These are phyloP conservation scores for Ploettnerulaceae sp. DNA, from an alignment of 2,329 filamentous ascomycete species.

Conservation along the genomic window DNA sequence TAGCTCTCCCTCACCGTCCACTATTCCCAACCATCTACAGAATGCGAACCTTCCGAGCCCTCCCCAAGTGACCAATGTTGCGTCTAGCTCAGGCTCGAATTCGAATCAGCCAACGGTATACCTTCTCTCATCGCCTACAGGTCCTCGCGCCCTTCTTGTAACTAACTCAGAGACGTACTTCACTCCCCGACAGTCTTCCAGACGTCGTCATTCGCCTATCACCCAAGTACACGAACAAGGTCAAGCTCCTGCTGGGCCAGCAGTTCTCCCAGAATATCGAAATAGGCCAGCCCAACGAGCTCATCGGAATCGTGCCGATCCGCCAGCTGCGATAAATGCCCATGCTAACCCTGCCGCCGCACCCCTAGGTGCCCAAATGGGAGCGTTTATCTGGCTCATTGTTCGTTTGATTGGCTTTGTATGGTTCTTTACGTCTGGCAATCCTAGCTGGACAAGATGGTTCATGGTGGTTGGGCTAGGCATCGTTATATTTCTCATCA, in stretches of 20 bases:
- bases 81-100: conserved; percentile 12
- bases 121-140: conserved; percentile 55
- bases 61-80: conserved; percentile 17
- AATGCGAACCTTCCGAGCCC: neutral
- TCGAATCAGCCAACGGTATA: conserved; percentile 48
- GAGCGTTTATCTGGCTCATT: conserved; percentile 59
- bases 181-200: conserved; percentile 38
- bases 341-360: conserved; percentile 31
- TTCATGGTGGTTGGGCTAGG: conserved; percentile 50
- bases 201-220: conserved; percentile 17
- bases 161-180: conserved; percentile 50
- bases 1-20: conserved; percentile 16
- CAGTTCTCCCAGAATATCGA: conserved; percentile 25
- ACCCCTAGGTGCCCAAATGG: conserved; percentile 36
- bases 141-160: conserved; percentile 53
- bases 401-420: conserved; percentile 54
- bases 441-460: conserved; percentile 56
- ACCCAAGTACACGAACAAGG: conserved; percentile 2
- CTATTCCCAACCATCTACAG: conserved; percentile 4
- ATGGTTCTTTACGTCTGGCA: conserved; percentile 59
- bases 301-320: conserved; percentile 3
- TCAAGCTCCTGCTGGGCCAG: conserved; percentile 10
- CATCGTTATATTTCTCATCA: conserved; percentile 51
- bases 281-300: conserved; percentile 24
- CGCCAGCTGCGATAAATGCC: conserved; percentile 14